These are phyloP conservation scores for Naganishia liquefaciens DNA, from an alignment of 1,284 basidiomycete genomes.

Conservation along the genomic window DNA sequence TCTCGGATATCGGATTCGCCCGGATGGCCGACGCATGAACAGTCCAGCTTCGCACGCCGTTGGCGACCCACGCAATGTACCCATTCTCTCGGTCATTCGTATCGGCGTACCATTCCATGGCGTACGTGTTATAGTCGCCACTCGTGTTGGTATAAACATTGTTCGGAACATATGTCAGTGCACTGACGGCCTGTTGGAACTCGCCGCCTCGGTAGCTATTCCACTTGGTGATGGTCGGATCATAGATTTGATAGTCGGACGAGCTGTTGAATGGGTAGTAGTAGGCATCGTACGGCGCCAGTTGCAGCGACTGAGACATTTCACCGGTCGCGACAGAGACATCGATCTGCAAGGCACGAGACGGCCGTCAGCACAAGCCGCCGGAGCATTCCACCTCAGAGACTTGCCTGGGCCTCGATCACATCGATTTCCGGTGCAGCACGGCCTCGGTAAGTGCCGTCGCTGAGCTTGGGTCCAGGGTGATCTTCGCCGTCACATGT, in stretches of 20 bases:
- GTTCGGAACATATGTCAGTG: slow-evolving; percentile 61
- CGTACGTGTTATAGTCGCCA: slow-evolving; percentile 57
- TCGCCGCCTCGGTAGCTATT: slow-evolving; percentile 75
- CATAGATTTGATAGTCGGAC: slow-evolving; percentile 42
- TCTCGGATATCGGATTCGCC: slow-evolving; percentile 59
- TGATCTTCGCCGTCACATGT: slow-evolving; percentile 64
- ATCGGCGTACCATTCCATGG: slow-evolving; percentile 69
- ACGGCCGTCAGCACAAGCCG: slow-evolving; percentile 33
- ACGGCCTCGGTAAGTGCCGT: slow-evolving; percentile 56
- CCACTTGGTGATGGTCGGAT: slow-evolving; percentile 59
- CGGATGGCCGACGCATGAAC: slow-evolving; percentile 62
- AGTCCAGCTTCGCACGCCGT: slow-evolving; percentile 60
- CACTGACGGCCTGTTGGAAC: slow-evolving; percentile 77
- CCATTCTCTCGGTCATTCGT: slow-evolving; percentile 60
- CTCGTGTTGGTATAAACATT: slow-evolving; percentile 48
- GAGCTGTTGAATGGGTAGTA: slow-evolving; percentile 65
- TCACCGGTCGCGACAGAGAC: slow-evolving; percentile 35
- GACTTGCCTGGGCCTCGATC: slow-evolving; percentile 61
- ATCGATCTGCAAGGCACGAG: slow-evolving; percentile 45
- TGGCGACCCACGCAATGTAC: slow-evolving; percentile 67
- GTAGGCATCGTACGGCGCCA: slow-evolving; percentile 63
- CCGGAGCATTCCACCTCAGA: slow-evolving; percentile 30
- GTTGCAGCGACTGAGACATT: slow-evolving; percentile 63
- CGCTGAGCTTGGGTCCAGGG: slow-evolving; percentile 60
- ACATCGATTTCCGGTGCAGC: slow-evolving; percentile 68